Conservation (phyloP, 441 rosid genomes). For the Cnidoscolus chayamansa region DNA sequence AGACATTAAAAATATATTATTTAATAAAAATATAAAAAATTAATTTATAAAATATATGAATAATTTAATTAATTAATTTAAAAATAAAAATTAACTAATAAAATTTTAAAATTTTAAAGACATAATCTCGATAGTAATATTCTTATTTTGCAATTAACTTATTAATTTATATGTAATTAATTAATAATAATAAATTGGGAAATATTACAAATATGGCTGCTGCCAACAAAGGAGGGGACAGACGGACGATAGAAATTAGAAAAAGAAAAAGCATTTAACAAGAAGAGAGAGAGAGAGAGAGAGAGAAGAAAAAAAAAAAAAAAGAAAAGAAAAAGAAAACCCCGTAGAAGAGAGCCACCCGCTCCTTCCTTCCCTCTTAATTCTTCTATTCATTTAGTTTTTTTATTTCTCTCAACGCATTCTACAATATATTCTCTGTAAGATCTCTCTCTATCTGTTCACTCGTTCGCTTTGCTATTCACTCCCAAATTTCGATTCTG, state of each 20-base stretch:
- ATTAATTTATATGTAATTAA: no score
- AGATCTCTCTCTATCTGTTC: slow-evolving; percentile 5
- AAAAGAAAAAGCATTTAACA: not conserved
- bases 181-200: no score
- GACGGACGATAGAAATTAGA: not conserved
- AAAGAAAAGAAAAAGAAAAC: not conserved
- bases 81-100: no score
- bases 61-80: no score
- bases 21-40: no score
- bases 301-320: no score
- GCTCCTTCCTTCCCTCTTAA: not conserved
- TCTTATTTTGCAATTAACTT: no score
- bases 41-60: no score
- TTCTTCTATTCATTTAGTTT: not conserved
- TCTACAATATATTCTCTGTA: slow-evolving; percentile 1
- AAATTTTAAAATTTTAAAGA: no score
- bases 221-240: not conserved
- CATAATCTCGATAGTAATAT: no score
- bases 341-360: not conserved
- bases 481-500: not conserved
- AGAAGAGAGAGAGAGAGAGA: slow-evolving; percentile 11
- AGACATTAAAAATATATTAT: no score
- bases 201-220: not conserved
- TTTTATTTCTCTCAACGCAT: not conserved
- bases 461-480: not conserved